Percentiles rank a stretch among this genome's conserved stretches.
These are phyloP conservation scores for Xanthoconium stramineum DNA, from an alignment of 768 basidiomycete species.

Conservation along the genomic window DNA sequence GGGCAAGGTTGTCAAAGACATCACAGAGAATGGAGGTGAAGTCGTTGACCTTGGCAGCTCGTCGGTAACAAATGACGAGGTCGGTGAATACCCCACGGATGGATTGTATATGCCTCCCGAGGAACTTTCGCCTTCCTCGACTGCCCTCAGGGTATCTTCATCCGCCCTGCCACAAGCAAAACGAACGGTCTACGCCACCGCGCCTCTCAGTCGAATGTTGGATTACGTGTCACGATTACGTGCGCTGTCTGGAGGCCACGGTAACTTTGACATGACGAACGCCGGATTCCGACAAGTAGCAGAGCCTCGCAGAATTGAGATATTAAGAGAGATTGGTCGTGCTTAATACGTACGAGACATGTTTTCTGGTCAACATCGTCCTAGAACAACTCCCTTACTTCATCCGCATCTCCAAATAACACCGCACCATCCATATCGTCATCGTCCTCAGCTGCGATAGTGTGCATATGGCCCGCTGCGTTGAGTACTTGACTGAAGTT, in stretches of 20 bases:
- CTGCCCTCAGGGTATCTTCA: constrained; percentile 28
- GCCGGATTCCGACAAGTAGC: constrained; percentile 76
- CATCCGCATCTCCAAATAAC: constrained; percentile 83
- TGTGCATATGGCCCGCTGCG: constrained; percentile 50
- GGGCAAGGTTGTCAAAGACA: constrained; percentile 77
- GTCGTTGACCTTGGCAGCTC: constrained; percentile 57
- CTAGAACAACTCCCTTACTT: constrained; percentile 55
- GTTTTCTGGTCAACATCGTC: constrained; percentile 9
- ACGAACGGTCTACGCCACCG: constrained; percentile 67
- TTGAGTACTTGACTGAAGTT: constrained; percentile 72
- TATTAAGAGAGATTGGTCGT: constrained; percentile 75
- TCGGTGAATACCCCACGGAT: constrained; percentile 47
- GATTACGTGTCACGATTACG: constrained; percentile 78
- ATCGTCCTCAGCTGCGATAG: constrained; percentile 66
- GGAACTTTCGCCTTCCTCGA: constrained; percentile 70
- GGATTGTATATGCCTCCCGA: constrained; percentile 74
- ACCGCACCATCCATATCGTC: constrained; percentile 72
- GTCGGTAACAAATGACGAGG: constrained; percentile 36
- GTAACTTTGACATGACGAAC: constrained; percentile 71
- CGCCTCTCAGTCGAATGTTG: constrained; percentile 78
- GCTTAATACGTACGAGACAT: constrained; percentile 37
- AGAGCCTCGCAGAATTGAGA: constrained; percentile 60
- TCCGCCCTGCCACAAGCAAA: constrained; percentile 41
- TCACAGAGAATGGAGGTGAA: constrained; percentile 84
- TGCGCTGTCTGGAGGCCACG: constrained; percentile 79